Percentiles rank a stretch among this genome's conserved stretches.
phyloP scores from a whole-genome alignment of 805 yeast genomes.

The Cyberlindnera bimundalis region DNA sequence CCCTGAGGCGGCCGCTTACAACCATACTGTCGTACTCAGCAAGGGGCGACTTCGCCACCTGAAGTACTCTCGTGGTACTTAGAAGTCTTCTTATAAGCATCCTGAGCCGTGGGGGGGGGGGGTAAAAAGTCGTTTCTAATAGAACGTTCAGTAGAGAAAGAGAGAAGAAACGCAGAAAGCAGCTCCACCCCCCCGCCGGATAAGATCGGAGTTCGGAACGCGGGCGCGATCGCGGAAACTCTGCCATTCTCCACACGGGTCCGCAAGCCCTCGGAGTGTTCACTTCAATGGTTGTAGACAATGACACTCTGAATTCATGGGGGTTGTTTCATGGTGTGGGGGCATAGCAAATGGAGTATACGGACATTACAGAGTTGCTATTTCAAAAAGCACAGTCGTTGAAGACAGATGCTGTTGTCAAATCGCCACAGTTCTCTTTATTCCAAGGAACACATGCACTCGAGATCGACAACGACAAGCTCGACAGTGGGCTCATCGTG shows the following conservation, averaged over 20 bases:
- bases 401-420: slow-evolving; percentile 53
- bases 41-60: slow-evolving; percentile 39
- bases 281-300: too few species aligned
- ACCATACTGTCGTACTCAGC: slow-evolving; percentile 50
- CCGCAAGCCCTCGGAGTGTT: too few species aligned
- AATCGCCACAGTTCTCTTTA: slow-evolving; percentile 58
- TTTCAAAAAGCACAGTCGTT: slow-evolving; percentile 38
- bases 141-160: too few species aligned
- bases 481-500: slow-evolving; percentile 75
- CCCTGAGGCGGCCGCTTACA: slow-evolving; percentile 48
- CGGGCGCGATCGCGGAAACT: too few species aligned
- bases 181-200: neutral
- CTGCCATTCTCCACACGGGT: neutral
- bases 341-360: slow-evolving; percentile 8
- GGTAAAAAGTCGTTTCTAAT: too few species aligned
- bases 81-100: slow-evolving; percentile 10
- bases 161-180: too few species aligned
- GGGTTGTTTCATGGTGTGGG: too few species aligned
- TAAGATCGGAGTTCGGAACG: neutral
- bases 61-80: slow-evolving; percentile 9
- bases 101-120: too few species aligned
- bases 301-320: too few species aligned
- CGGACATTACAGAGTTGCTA: slow-evolving; percentile 57
- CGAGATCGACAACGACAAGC: slow-evolving; percentile 64
- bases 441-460: slow-evolving; percentile 86